Base-by-base conservation (phyloP, 139 green algal species). In the Auxenochlorella pyrenoidosa region DNA sequence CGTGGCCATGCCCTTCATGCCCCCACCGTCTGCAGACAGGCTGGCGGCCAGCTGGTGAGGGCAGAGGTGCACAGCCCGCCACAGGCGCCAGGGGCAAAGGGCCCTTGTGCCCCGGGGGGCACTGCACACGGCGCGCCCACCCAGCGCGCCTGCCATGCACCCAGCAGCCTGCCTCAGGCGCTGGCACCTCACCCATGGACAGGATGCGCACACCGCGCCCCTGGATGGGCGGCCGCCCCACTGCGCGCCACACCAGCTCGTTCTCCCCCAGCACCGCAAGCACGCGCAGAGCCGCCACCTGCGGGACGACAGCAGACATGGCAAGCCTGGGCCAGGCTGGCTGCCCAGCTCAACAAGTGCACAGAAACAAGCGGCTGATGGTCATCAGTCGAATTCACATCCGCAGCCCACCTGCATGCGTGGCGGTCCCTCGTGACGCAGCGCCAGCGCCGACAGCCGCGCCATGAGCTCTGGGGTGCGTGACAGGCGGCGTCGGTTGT, bases 181-280 rank as follows among this genome's bases (percentile, higher is more conserved):
- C 40, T n/a, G 36, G 19, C 40, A 40, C 40, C 26, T 28, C 41
- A 85, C 80, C 97, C 93, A 99, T 94, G 58, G 94, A 92, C 30
- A 99, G 89, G 34, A 99, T 93, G n/a, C 97, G 94, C 77, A 99
- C 58, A 6, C 97, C 97, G 26, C 95, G 92, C 16, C 93, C 90
- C 10, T 79, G 41, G 34, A 97, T 91, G 28, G 89, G 75, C 32
- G 90, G 89, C 68, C 86, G 66, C 28, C 93, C 93, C 15, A 95
- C 80, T 28, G 95, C 93, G 28, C 87, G 58, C 36, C 90, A 71
- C 75, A 98, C 93, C 44, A 91, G 78, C 82, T 96, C 94, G 77
- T 97, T 97, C 86, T 98, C 92, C 19, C 94, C 96, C 72, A 98
- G 88, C 5, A 97, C 91, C 5, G 95, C 94, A 68, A 98, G 94